Percentiles rank a stretch among this genome's conserved stretches.
Conservation (phyloP, 192 early-diverging fungal genomes). For the Haplosporangium gracile region DNA sequence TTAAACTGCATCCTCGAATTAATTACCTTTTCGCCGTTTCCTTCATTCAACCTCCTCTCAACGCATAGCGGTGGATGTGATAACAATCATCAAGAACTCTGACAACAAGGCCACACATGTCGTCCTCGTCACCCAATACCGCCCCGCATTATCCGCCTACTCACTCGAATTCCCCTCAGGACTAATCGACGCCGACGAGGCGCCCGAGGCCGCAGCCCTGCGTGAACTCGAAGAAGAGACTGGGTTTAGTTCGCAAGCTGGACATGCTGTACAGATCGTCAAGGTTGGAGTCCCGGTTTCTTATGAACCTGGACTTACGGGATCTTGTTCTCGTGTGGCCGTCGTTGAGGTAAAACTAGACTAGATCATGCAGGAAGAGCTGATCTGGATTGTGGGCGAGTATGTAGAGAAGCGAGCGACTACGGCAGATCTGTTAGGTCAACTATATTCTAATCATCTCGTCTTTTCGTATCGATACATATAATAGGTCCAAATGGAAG, state of each 20-base stretch:
- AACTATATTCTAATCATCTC: conserved; percentile 55
- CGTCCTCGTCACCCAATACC: conserved; percentile 61
- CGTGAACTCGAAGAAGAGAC: conserved; percentile 65
- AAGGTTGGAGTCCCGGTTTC: conserved; percentile 39
- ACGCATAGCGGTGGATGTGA: conserved; percentile 60
- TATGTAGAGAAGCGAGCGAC: neutral
- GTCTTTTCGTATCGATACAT: conserved; percentile 54
- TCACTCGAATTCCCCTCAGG: conserved; percentile 65
- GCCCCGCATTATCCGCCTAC: conserved; percentile 59
- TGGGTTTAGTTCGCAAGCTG: conserved; percentile 46
- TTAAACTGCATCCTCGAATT: neutral
- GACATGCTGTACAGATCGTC: conserved; percentile 29
- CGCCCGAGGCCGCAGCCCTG: conserved; percentile 47
- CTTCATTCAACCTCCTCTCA: neutral
- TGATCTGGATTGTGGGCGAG: too few species aligned
- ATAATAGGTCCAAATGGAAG: conserved; percentile 23
- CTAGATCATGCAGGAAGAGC: neutral
- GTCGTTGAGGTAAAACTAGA: conserved; percentile 45
- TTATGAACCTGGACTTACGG: conserved; percentile 68
- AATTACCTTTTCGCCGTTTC: neutral
- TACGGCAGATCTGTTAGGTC: conserved; percentile 58
- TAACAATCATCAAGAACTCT: conserved; percentile 46
- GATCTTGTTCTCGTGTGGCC: conserved; percentile 57
- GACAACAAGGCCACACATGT: conserved; percentile 40
- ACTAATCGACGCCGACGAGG: conserved; percentile 60